phyloP scores from a whole-genome alignment of 176 grass and related monocot genomes.

The Calamus simplicifolius region DNA sequence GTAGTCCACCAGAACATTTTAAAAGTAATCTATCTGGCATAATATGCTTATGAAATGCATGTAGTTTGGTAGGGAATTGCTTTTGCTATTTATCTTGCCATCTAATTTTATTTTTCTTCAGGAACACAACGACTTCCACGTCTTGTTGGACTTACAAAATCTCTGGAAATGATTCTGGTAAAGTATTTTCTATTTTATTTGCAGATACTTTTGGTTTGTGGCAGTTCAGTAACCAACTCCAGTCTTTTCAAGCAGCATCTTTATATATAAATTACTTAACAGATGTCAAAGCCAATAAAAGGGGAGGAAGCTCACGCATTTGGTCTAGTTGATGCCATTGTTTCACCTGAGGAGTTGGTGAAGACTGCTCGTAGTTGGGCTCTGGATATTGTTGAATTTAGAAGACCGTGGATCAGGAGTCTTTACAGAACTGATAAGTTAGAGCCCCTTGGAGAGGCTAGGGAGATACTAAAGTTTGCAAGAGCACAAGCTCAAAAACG shows the following conservation, averaged over 20 bases:
- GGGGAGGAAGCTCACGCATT: slow-evolving; percentile 59
- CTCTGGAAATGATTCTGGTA: slow-evolving; percentile 93
- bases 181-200: slow-evolving; percentile 15
- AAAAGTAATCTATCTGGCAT: too few species aligned
- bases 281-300: slow-evolving; percentile 83
- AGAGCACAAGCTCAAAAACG: slow-evolving; percentile 76
- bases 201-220: too few species aligned
- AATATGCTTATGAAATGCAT: too few species aligned
- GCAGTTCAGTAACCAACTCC: too few species aligned
- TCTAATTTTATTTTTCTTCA: slow-evolving; percentile 26
- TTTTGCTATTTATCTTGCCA: too few species aligned
- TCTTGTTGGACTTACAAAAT: slow-evolving; percentile 82
- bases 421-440: slow-evolving; percentile 85
- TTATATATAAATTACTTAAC: not conserved
- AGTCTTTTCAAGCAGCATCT: too few species aligned
- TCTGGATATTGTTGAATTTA: slow-evolving; percentile 71
- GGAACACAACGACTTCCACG: slow-evolving; percentile 91
- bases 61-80: too few species aligned
- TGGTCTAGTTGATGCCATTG: slow-evolving; percentile 76
- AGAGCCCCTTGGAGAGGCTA: slow-evolving; percentile 73
- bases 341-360: slow-evolving; percentile 72
- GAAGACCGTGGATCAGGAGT: slow-evolving; percentile 72
- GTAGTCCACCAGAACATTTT: too few species aligned
- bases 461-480: slow-evolving; percentile 85
- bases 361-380: slow-evolving; percentile 60